These are phyloP conservation scores for Cyberlindnera samutprakarnensis DNA, from an alignment of 805 yeast genomes.

Conservation along the genomic window DNA sequence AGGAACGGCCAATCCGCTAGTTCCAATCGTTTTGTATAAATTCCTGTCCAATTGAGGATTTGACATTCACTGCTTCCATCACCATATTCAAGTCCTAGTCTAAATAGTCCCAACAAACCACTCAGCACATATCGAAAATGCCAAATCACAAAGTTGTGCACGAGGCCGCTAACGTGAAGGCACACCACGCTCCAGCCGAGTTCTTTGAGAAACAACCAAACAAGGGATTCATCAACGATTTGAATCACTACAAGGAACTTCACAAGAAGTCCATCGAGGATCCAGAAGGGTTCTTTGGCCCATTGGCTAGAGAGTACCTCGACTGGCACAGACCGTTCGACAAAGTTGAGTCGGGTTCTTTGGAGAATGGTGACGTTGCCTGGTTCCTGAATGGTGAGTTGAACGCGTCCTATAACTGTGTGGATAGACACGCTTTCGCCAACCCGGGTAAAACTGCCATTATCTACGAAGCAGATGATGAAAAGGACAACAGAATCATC, in stretches of 20 bases:
- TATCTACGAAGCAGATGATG: slow-evolving; percentile 93
- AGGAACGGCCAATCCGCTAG: no score
- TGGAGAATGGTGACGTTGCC: slow-evolving; percentile 71
- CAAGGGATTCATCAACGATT: slow-evolving; percentile 17
- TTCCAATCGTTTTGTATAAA: no score
- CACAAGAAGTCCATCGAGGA: slow-evolving; percentile 70
- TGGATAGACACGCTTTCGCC: slow-evolving; percentile 88
- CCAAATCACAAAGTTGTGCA: slow-evolving; percentile 29
- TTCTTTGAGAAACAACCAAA: slow-evolving; percentile 35
- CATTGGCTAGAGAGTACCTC: slow-evolving; percentile 62
- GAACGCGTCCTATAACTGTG: slow-evolving; percentile 90
- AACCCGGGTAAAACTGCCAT: slow-evolving; percentile 81
- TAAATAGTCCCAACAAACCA: no score
- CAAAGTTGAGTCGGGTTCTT: slow-evolving; percentile 49
- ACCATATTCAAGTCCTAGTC: no score
- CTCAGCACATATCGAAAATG: no score
- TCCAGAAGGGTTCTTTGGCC: slow-evolving; percentile 78
- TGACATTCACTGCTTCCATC: no score
- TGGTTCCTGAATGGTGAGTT: slow-evolving; percentile 94
- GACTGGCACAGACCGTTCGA: slow-evolving; percentile 77
- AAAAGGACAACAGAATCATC: slow-evolving; percentile 58
- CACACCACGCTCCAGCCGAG: slow-evolving; percentile 27
- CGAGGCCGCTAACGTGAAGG: slow-evolving; percentile 29
- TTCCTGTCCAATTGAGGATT: no score
- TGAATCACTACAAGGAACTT: slow-evolving; percentile 62